A percentile compares a stretch with the other conserved stretches of the same genome.
phyloP scores from a whole-genome alignment of 1,139 yeast genomes.

The Kodamaea suecica region DNA sequence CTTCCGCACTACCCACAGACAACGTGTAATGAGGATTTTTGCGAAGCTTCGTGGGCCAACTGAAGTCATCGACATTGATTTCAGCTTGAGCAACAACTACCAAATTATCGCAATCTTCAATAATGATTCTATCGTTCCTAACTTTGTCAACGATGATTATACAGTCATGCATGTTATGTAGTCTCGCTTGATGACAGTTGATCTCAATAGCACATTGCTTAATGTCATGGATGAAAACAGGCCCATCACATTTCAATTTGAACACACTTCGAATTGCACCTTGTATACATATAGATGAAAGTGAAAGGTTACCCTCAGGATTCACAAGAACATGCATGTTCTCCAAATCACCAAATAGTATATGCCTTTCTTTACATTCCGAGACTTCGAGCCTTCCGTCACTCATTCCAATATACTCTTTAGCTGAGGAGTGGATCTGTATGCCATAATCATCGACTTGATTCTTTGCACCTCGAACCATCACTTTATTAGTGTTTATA shows the following conservation, averaged over 20 bases:
- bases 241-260: slow-evolving; percentile 27
- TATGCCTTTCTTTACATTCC: slow-evolving; percentile 13
- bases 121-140: slow-evolving; percentile 26
- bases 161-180: slow-evolving; percentile 29
- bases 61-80: slow-evolving; percentile 25
- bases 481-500: slow-evolving; percentile 8
- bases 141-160: slow-evolving; percentile 20
- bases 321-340: slow-evolving; percentile 12
- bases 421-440: slow-evolving; percentile 6
- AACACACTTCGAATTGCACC: slow-evolving; percentile 20
- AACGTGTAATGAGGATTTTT: slow-evolving; percentile 17
- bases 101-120: slow-evolving; percentile 32
- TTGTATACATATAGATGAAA: slow-evolving; percentile 25
- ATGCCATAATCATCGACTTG: not conserved
- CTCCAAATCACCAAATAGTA: slow-evolving; percentile 15
- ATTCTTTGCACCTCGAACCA: not conserved
- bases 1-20: not conserved
- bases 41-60: slow-evolving; percentile 20
- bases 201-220: slow-evolving; percentile 23
- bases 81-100: slow-evolving; percentile 13
- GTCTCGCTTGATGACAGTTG: slow-evolving; percentile 40
- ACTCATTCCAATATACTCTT: slow-evolving; percentile 4
- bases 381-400: slow-evolving; percentile 5
- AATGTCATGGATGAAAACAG: slow-evolving; percentile 29
- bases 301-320: slow-evolving; percentile 5